Conservation (phyloP, 2,329 filamentous ascomycete species). For the Pseudogymnoascus pannorum region DNA sequence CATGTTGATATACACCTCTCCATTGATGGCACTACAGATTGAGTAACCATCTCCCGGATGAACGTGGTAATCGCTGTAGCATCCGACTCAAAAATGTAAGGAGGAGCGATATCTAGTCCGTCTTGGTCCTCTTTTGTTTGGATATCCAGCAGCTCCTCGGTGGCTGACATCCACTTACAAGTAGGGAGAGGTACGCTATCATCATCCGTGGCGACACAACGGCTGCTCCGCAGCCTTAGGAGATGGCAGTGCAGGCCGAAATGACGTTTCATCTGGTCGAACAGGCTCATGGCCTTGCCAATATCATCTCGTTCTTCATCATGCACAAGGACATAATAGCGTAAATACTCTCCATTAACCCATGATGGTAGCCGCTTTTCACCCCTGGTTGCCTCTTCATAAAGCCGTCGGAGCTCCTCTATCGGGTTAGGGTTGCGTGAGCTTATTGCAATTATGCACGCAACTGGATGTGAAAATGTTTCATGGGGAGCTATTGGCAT, state of each 20-base stretch:
- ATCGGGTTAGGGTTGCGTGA: slow-evolving; percentile 79
- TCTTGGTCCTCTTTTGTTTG: slow-evolving; percentile 60
- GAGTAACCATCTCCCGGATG: slow-evolving; percentile 87
- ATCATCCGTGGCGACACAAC: slow-evolving; percentile 83
- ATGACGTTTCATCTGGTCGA: slow-evolving; percentile 99
- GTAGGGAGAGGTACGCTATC: slow-evolving; percentile 76
- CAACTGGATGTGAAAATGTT: slow-evolving; percentile 90
- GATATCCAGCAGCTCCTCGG: slow-evolving; percentile 74
- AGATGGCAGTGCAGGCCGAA: slow-evolving; percentile 94
- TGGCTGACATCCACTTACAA: slow-evolving; percentile 82
- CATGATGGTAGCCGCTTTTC: slow-evolving; percentile 68
- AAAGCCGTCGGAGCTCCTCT: slow-evolving; percentile 76
- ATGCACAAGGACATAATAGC: slow-evolving; percentile 94
- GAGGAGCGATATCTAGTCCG: slow-evolving; percentile 62
- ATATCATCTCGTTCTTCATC: slow-evolving; percentile 96
- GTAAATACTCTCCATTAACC: slow-evolving; percentile 85
- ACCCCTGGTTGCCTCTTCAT: slow-evolving; percentile 75
- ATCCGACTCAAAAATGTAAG: slow-evolving; percentile 88
- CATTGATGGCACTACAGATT: slow-evolving; percentile 94
- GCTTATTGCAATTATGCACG: slow-evolving; percentile 90
- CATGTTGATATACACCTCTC: slow-evolving; percentile 83
- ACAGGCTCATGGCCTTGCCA: slow-evolving; percentile 76
- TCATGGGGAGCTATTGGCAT: slow-evolving; percentile 76
- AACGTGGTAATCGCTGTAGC: slow-evolving; percentile 81
- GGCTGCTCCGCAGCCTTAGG: slow-evolving; percentile 73